Percentiles rank a stretch among this genome's conserved stretches.
Conservation (phyloP, 2,329 filamentous ascomycete species). For the Biscogniauxia marginata region DNA sequence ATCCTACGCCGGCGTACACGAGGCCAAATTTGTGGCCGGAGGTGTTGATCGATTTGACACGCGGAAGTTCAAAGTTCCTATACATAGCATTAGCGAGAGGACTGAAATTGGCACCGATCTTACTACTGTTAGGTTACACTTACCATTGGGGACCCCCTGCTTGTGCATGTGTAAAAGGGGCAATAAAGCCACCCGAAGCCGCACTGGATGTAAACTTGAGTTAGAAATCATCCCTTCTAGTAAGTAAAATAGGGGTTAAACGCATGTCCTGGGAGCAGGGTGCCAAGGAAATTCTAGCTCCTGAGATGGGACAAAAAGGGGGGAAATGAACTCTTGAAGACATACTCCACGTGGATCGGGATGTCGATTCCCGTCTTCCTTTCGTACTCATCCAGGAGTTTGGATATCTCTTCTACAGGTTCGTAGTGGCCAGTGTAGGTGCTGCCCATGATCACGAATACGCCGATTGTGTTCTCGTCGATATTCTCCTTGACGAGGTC, state of each 20-base stretch:
- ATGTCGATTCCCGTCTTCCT: slow-evolving; percentile 61
- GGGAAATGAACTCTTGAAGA: too few species aligned
- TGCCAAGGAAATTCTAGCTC: too few species aligned
- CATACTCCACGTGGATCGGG: slow-evolving; percentile 69
- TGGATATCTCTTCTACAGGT: slow-evolving; percentile 65
- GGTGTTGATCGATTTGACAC: slow-evolving; percentile 65
- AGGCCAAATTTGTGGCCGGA: slow-evolving; percentile 59
- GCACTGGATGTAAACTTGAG: too few species aligned
- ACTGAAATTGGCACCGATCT: too few species aligned
- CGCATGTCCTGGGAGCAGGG: too few species aligned
- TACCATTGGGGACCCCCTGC: slow-evolving; percentile 58
- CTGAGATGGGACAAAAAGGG: too few species aligned
- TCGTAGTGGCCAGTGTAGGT: slow-evolving; percentile 76
- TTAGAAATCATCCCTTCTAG: too few species aligned
- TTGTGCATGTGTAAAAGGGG: slow-evolving; percentile 57
- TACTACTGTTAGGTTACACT: slow-evolving; percentile 11
- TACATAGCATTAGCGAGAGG: not conserved
- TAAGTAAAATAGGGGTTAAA: too few species aligned
- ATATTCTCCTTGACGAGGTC: slow-evolving; percentile 63
- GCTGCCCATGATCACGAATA: slow-evolving; percentile 69
- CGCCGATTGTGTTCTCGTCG: slow-evolving; percentile 75
- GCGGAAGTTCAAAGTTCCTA: slow-evolving; percentile 59
- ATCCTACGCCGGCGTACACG: slow-evolving; percentile 65
- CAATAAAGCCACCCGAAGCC: slow-evolving; percentile 61
- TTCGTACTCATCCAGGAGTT: slow-evolving; percentile 63